These are phyloP conservation scores for Xylaria sp. DNA, from an alignment of 2,329 filamentous ascomycete species.

Conservation along the genomic window DNA sequence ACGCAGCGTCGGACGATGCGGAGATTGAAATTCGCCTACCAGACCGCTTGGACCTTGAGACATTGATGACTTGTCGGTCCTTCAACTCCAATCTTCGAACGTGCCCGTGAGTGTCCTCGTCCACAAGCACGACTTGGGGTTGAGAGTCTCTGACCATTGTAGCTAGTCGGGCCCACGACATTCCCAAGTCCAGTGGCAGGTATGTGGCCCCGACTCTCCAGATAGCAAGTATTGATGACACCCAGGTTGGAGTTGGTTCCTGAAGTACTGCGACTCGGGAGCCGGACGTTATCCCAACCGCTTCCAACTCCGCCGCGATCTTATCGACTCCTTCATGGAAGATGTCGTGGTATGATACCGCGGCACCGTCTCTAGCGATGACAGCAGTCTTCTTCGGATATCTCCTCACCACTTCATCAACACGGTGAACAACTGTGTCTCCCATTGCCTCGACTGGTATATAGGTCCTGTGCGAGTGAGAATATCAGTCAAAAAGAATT, in stretches of 20 bases:
- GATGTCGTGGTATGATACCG: not conserved
- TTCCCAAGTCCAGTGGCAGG: conserved; percentile 51
- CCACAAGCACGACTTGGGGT: conserved; percentile 47
- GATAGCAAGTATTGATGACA: conserved; percentile 51
- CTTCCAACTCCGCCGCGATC: not conserved
- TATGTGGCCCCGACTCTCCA: conserved; percentile 40
- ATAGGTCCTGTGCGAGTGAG: not conserved
- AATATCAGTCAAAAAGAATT: not conserved
- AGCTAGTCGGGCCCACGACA: conserved; percentile 43
- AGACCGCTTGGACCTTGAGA: not conserved
- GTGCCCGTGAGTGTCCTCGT: conserved; percentile 2
- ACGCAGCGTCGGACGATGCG: not conserved
- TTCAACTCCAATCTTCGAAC: not conserved
- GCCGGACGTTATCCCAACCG: not conserved
- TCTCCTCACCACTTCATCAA: conserved; percentile 1
- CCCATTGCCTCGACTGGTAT: conserved; percentile 6
- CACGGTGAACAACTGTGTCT: not conserved
- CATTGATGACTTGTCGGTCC: not conserved
- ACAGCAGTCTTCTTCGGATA: not conserved
- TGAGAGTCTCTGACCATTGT: conserved; percentile 46
- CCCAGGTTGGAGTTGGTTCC: conserved; percentile 46
- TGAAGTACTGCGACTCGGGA: conserved; percentile 50
- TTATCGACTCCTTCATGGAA: not conserved
- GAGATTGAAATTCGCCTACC: not conserved
- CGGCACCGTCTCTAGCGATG: not conserved